Evolutionary conservation across 2,329 filamentous ascomycete genomes (phyloP), one percentile per base, ranked within the genome.

Genomic region (Monosporascus sp.): DNA sequence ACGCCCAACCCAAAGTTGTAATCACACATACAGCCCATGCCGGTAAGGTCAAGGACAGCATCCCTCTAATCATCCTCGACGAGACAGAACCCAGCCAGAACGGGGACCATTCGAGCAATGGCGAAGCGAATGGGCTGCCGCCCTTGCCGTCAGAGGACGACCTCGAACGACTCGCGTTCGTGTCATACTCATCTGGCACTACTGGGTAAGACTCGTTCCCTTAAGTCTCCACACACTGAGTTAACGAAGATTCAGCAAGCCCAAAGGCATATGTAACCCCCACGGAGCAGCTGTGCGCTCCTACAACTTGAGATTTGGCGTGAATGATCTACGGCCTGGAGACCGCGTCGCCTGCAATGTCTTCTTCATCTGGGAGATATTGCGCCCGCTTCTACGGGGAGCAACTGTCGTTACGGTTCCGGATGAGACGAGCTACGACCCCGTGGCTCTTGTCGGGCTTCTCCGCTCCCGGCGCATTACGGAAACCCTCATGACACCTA

Each of bases 291-390:
- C 88, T 0, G 85, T 92, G 1, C 78, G 82, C 27, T 92, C 88
- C 7, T 92, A 92, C 66, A 76, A 90, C 61, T 69, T 90, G 58
- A 77, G 89, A 68, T 92, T 92, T 64, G 76, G 73, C 9, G 69
- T 92, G 48, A 87, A 84, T 59, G 85, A 92, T 66, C 74, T 90
- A 3, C 71, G 79, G 19, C 85, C 85, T 0, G 88, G 88, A 17
- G 89, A 91, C 61, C 82, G 89, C 7, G 88, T 92, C 11, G 89
- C 89, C n/a, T 92, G 88, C 73, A 93, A 92, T 74, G 89, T 92
- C 55, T 93, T 92, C 69, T 93, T 93, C 66, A 79, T 92, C 47
- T 93, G 89, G 89, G 89, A 93, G 68, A 91, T 92, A 53, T 69
- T 93, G 52, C 86, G 89, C 5, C 89, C 89, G 8, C 75, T 93